Evolutionary conservation across 208 protist genomes (phyloP).

Genomic region (Crithidia mellificae): DNA sequence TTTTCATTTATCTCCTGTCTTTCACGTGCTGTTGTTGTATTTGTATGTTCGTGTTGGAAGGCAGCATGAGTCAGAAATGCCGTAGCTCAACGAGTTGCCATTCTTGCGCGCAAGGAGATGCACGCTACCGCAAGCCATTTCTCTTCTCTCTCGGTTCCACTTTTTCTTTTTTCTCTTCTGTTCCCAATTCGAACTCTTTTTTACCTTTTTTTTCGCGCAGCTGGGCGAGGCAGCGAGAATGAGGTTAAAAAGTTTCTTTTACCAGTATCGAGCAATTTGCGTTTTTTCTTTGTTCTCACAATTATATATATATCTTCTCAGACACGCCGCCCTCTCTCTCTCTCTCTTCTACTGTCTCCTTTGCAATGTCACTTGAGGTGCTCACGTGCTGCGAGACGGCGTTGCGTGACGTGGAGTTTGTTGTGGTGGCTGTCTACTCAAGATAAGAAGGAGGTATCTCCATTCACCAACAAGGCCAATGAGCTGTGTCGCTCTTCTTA

Average conservation of each 20-base stretch:
- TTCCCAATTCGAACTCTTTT: constrained; percentile 11
- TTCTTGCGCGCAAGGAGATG: neutral
- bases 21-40: constrained; percentile 17
- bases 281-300: neutral
- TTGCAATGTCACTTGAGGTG: neutral
- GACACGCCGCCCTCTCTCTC: neutral
- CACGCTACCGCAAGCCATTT: neutral
- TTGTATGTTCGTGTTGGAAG: neutral
- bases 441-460: constrained; percentile 24
- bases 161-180: neutral
- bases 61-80: constrained; percentile 10
- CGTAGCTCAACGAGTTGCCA: neutral
- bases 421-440: neutral
- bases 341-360: too few relatives aligned
- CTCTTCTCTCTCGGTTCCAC: neutral
- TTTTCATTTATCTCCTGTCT: constrained; percentile 1
- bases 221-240: neutral
- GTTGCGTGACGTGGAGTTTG: neutral
- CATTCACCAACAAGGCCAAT: neutral
- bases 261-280: neutral
- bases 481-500: neutral
- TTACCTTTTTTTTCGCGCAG: neutral
- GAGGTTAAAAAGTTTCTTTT: neutral
- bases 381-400: neutral
- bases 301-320: neutral